phyloP scores from a whole-genome alignment of 768 basidiomycete species.

The Pleurotus djamor region DNA sequence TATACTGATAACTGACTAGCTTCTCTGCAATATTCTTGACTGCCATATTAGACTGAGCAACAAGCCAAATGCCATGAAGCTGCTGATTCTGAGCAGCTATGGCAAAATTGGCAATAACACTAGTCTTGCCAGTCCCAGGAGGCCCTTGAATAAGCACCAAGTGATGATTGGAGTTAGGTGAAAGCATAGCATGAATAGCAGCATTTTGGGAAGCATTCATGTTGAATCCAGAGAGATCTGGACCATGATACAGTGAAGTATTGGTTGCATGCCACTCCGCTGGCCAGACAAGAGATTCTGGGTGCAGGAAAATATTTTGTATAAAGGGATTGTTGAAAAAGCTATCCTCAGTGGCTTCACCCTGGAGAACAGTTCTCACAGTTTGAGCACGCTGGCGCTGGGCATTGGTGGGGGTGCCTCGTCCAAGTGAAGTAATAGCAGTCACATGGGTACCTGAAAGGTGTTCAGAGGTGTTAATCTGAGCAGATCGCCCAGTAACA shows the following conservation, averaged over 20 bases:
- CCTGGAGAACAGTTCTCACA: conserved; percentile 43
- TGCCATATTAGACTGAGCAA: conserved; percentile 85
- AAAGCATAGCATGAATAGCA: conserved; percentile 49
- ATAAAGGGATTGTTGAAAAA: conserved; percentile 45
- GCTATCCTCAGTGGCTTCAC: conserved; percentile 19
- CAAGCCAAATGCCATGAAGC: conserved; percentile 65
- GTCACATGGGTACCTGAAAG: conserved; percentile 27
- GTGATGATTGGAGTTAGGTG: conserved; percentile 26
- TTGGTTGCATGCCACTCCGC: conserved; percentile 20
- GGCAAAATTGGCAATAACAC: conserved; percentile 67
- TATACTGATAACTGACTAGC: conserved; percentile 51
- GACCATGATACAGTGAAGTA: not conserved
- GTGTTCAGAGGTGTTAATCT: conserved; percentile 19
- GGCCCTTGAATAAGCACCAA: conserved; percentile 52
- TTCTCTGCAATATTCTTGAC: conserved; percentile 91
- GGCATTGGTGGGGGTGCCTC: conserved; percentile 55
- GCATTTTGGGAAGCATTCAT: conserved; percentile 45
- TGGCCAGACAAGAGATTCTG: conserved; percentile 37
- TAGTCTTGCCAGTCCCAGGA: conserved; percentile 73
- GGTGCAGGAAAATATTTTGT: conserved; percentile 43
- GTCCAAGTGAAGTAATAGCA: conserved; percentile 48
- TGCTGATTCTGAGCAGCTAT: conserved; percentile 37
- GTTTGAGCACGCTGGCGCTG: conserved; percentile 43
- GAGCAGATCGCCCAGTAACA: conserved; percentile 3
- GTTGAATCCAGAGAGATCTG: conserved; percentile 11